Evolutionary conservation across 495 filamentous ascomycete species (phyloP), one percentile per base, ranked within the genome.

Genomic region (Lentithecium fluviatile): DNA sequence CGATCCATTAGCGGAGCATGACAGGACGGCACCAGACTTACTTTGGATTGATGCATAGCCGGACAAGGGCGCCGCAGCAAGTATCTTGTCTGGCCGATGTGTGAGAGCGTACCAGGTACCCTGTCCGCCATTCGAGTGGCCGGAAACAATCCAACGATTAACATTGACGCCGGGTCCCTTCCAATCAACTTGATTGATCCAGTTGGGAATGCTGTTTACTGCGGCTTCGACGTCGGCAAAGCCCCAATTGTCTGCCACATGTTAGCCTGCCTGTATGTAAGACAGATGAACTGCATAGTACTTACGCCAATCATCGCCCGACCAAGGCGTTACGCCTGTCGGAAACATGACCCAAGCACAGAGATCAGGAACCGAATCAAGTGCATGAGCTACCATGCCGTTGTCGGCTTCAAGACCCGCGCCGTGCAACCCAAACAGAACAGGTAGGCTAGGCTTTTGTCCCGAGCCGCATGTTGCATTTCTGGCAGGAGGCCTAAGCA

Each of bases 241-340:
- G 0, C 83, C 83, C 82, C 83, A 86, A 5, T 64, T 72, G 61
- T 82, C 80, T 83, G 54, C 19, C 23, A 49, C 20, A 23, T 54
- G 46, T 70, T 21, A 74, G 66, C 21, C 37, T 34, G 37, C 40
- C n/a, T n/a, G n/a, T n/a, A n/a, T n/a, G n/a, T n/a, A n/a, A n/a
- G n/a, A n/a, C n/a, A n/a, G n/a, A n/a, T n/a, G n/a, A n/a, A n/a
- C n/a, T n/a, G n/a, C n/a, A n/a, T n/a, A n/a, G n/a, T n/a, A 62
- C 78, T 72, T 73, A 80, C 80, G 83, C 83, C 83, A 85, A 66
- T 86, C 83, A 69, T 85, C 83, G 37, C 79, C 78, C 64, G 80
- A 82, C 83, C 83, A 86, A 15, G 82, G 71, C 21, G 82, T 85
- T 19, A 80, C 79, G 36, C 83, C 83, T 8, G 75, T 80, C 19